These are phyloP conservation scores for Fusarium nelsonii DNA, from an alignment of 2,329 filamentous ascomycete species.

Conservation along the genomic window DNA sequence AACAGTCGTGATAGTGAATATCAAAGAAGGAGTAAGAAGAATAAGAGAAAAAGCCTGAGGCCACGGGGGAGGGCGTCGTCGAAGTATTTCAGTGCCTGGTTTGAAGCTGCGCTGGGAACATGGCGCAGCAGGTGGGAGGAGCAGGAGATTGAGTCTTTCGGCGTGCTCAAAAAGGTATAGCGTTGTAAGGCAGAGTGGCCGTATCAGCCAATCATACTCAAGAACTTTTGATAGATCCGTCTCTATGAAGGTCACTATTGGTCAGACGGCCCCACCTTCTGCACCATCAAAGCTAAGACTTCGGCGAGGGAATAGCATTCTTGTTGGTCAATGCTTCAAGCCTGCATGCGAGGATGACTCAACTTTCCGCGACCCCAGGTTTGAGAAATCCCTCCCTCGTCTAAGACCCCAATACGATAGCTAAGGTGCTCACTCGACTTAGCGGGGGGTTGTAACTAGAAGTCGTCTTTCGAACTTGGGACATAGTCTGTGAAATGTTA, in stretches of 20 bases:
- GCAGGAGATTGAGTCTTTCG: conserved; percentile 57
- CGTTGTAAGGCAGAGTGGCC: conserved; percentile 30
- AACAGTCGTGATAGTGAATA: conserved; percentile 22
- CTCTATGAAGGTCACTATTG: conserved; percentile 45
- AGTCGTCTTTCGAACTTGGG: neutral
- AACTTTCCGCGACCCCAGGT: conserved; percentile 48
- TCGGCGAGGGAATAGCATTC: conserved; percentile 51
- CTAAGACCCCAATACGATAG: neutral
- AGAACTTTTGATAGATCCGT: conserved; percentile 15
- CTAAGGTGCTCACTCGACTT: no score
- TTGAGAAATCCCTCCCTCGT: conserved; percentile 5
- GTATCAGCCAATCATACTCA: conserved; percentile 47
- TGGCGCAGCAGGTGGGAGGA: conserved; percentile 50
- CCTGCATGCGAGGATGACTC: conserved; percentile 49
- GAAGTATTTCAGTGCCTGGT: conserved; percentile 52
- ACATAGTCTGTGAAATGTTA: neutral
- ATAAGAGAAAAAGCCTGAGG: conserved; percentile 51
- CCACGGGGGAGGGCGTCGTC: conserved; percentile 51
- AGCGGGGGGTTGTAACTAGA: neutral
- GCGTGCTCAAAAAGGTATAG: conserved; percentile 59
- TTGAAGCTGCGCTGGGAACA: conserved; percentile 45
- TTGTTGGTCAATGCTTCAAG: conserved; percentile 52
- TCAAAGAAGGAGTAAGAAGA: conserved; percentile 34
- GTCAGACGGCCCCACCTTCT: conserved; percentile 40
- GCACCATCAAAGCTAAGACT: conserved; percentile 48